Evolutionary conservation across 345 rosid genomes (phyloP).

Genomic region (Triadica sebifera): DNA sequence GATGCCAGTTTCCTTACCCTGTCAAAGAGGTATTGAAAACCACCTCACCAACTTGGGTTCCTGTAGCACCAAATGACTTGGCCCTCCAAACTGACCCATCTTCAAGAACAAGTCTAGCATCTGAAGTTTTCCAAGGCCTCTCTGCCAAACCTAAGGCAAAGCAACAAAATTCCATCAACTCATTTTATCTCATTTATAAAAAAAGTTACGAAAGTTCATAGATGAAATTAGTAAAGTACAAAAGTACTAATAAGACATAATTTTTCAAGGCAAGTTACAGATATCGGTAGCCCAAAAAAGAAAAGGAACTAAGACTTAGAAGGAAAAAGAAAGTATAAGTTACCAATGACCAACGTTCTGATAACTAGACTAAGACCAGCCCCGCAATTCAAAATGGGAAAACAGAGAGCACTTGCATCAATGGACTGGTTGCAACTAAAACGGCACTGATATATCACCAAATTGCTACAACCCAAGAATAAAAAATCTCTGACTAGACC

Average conservation of each 20-base stretch:
- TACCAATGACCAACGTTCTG: neutral
- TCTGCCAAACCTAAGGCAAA: slow-evolving; percentile 46
- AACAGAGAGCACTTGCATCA: neutral
- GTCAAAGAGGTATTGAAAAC: slow-evolving; percentile 96
- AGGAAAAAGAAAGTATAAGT: too few species aligned
- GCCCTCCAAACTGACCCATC: slow-evolving; percentile 96
- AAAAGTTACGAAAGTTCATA: neutral
- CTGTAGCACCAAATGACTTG: slow-evolving; percentile 92
- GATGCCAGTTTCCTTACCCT: slow-evolving; percentile 42
- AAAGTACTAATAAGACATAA: neutral
- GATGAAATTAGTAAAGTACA: neutral
- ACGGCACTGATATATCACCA: too few species aligned
- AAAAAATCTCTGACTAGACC: neutral
- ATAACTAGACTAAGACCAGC: neutral
- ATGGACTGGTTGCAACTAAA: neutral
- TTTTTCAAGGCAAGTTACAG: neutral
- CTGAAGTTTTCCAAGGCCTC: slow-evolving; percentile 78
- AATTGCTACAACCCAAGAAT: neutral
- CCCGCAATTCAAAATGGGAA: neutral
- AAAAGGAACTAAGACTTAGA: neutral
- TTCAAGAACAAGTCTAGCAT: slow-evolving; percentile 88
- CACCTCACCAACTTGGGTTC: slow-evolving; percentile 92
- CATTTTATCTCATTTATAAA: neutral
- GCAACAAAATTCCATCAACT: neutral
- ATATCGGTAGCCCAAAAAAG: neutral